Conservation (phyloP, 257 asterid species). For the Przewalskia tangutica region DNA sequence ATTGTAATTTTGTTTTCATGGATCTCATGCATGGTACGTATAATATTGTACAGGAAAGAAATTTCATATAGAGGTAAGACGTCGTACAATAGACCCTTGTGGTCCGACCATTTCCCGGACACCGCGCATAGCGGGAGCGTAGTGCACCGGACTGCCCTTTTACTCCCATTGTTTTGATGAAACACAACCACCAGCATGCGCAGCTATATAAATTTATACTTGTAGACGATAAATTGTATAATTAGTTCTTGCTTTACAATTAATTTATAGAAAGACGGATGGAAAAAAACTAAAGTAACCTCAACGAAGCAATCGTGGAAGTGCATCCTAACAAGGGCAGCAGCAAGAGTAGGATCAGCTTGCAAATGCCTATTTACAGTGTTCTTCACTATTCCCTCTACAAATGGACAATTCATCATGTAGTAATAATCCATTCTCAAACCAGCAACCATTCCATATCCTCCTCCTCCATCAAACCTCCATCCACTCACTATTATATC, state of each 20-base stretch:
- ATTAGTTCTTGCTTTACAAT: no score
- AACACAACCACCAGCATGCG: no score
- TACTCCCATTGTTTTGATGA: no score
- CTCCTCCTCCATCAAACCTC: constrained; percentile 26
- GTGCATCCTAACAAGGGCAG: constrained; percentile 76
- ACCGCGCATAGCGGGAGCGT: no score
- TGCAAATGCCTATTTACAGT: constrained; percentile 48
- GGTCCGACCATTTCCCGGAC: no score
- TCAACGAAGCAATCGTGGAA: constrained; percentile 92
- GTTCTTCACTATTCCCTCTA: constrained; percentile 37
- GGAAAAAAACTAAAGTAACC: constrained; percentile 19
- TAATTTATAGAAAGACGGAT: not conserved
- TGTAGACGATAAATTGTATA: no score
- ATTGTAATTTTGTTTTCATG: not conserved
- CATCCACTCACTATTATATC: constrained; percentile 23
- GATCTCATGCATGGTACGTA: not conserved
- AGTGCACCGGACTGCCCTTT: no score
- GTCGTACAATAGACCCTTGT: no score
- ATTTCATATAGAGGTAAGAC: no score
- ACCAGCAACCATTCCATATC: constrained; percentile 32
- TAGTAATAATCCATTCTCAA: constrained; percentile 64
- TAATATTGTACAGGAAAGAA: not conserved
- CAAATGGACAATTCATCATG: constrained; percentile 55
- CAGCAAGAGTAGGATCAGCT: constrained; percentile 78
- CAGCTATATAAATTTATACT: no score